These are phyloP conservation scores for Trichoderma sp. DNA, from an alignment of 2,329 filamentous ascomycete genomes.

Conservation along the genomic window DNA sequence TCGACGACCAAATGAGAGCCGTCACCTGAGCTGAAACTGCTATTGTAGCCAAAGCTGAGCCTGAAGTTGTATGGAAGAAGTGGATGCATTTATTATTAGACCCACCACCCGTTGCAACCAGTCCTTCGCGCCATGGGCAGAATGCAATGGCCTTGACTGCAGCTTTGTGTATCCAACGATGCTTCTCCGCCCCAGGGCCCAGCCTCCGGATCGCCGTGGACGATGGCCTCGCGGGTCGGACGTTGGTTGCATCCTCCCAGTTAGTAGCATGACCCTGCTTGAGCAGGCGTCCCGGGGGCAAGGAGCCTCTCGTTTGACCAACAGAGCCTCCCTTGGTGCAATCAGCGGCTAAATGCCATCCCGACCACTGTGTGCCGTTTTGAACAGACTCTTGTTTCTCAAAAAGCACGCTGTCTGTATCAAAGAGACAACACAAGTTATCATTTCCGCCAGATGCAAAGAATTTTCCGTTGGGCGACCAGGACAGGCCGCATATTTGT, in stretches of 20 bases:
- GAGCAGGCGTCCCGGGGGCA: neutral
- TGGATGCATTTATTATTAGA: conserved; percentile 94
- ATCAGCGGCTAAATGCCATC: neutral
- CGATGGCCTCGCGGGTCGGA: conserved; percentile 30
- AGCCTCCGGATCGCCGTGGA: conserved; percentile 46
- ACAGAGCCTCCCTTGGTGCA: neutral
- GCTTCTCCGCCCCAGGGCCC: conserved; percentile 56
- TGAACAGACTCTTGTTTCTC: conserved; percentile 8
- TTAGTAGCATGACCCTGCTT: neutral
- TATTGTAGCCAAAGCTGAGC: conserved; percentile 82
- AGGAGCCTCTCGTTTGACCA: neutral
- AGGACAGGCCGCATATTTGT: conserved; percentile 90
- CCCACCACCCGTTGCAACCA: conserved; percentile 88
- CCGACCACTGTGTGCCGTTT: neutral
- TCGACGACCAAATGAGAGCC: conserved; percentile 84
- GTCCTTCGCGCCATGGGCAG: conserved; percentile 84
- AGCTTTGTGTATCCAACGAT: conserved; percentile 75
- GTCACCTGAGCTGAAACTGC: conserved; percentile 92
- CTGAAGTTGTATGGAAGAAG: conserved; percentile 86
- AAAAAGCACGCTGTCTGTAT: conserved; percentile 56
- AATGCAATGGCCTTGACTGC: conserved; percentile 97
- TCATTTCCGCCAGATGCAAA: conserved; percentile 93
- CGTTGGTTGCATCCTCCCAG: conserved; percentile 25
- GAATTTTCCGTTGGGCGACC: conserved; percentile 70
- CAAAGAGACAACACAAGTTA: conserved; percentile 81